These are phyloP conservation scores for Exsudoporus frostii DNA, from an alignment of 768 basidiomycete species.

Conservation along the genomic window DNA sequence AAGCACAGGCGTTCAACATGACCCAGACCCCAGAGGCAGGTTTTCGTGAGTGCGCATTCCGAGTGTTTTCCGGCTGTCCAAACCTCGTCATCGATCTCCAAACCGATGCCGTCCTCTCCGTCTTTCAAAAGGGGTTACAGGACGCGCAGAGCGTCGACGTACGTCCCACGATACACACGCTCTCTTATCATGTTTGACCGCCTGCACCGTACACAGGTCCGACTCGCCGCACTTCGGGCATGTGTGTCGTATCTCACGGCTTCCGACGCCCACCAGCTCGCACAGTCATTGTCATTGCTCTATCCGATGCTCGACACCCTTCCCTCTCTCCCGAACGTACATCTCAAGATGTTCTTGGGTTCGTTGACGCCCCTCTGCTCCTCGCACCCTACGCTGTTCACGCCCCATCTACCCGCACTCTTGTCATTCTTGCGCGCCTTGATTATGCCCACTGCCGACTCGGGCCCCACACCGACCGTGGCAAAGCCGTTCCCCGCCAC, in stretches of 20 bases:
- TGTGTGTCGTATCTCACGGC: slow-evolving; percentile 66
- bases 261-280: slow-evolving; percentile 57
- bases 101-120: slow-evolving; percentile 61
- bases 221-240: slow-evolving; percentile 68
- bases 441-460: slow-evolving; percentile 60
- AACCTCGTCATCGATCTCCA: slow-evolving; percentile 77
- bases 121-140: slow-evolving; percentile 66
- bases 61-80: slow-evolving; percentile 70
- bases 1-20: slow-evolving; percentile 70
- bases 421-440: slow-evolving; percentile 68
- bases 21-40: slow-evolving; percentile 33
- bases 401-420: slow-evolving; percentile 64
- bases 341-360: slow-evolving; percentile 63
- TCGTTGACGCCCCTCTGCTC: slow-evolving; percentile 69
- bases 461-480: slow-evolving; percentile 52
- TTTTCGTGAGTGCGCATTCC: slow-evolving; percentile 60
- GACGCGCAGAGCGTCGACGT: slow-evolving; percentile 66
- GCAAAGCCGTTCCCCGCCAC: slow-evolving; percentile 42
- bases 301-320: slow-evolving; percentile 75
- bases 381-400: slow-evolving; percentile 68
- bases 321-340: slow-evolving; percentile 48
- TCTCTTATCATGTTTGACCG: background rate
- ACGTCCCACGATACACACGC: slow-evolving; percentile 23
- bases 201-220: slow-evolving; percentile 44
- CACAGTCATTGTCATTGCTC: slow-evolving; percentile 58